Conservation (phyloP, 306 rosid species). For the Citrullus mucosospermus region DNA sequence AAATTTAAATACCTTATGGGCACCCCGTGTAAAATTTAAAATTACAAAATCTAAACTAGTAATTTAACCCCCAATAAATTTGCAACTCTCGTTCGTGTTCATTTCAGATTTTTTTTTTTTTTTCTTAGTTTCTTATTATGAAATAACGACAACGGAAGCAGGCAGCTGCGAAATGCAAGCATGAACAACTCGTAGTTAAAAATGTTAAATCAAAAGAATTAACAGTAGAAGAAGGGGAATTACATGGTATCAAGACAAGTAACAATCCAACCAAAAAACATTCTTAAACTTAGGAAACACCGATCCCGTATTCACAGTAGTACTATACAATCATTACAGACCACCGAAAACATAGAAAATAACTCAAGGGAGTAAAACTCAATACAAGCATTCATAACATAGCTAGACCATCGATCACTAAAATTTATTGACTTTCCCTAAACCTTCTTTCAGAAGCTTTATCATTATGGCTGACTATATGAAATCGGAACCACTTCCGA, state of each 20-base stretch:
- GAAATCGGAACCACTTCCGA: conserved; percentile 58
- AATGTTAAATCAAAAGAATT: background rate
- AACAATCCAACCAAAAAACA: background rate
- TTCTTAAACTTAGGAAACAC: background rate
- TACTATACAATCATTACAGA: background rate
- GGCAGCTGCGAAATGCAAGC: background rate
- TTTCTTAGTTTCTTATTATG: background rate
- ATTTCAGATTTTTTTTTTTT: too few relatives aligned
- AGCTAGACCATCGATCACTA: background rate
- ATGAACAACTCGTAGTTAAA: background rate
- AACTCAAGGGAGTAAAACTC: background rate
- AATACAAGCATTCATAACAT: background rate
- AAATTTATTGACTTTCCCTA: background rate
- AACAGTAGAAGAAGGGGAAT: background rate
- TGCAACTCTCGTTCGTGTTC: too few relatives aligned
- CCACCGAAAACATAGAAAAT: background rate
- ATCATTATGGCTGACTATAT: conserved; percentile 19
- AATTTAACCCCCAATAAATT: too few relatives aligned
- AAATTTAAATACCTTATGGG: too few relatives aligned
- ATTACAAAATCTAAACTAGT: too few relatives aligned
- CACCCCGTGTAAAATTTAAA: too few relatives aligned
- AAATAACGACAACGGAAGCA: background rate
- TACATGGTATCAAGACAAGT: background rate
- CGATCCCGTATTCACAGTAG: background rate
- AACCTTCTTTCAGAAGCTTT: background rate